Evolutionary conservation across 192 early-diverging fungal genomes (phyloP).

Genomic region (Phlyctochytrium planicorne): DNA sequence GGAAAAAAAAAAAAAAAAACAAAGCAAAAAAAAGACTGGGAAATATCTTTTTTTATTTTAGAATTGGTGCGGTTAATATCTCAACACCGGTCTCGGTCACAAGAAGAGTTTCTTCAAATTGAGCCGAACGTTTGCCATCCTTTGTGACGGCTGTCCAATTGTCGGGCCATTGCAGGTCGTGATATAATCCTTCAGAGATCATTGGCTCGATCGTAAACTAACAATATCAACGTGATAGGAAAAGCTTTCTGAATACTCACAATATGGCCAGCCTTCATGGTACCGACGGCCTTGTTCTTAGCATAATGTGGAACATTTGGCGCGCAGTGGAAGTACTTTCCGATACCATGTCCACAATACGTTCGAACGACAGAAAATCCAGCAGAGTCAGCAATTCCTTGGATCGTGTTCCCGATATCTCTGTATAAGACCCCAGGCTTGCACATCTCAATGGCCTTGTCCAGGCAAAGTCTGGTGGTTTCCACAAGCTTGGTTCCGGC

Average conservation of each 20-base stretch:
- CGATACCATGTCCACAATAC: slow-evolving; percentile 92
- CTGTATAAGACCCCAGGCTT: slow-evolving; percentile 91
- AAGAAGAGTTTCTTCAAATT: slow-evolving; percentile 95
- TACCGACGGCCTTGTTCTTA: slow-evolving; percentile 92
- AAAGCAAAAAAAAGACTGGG: no score
- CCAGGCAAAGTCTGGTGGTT: slow-evolving; percentile 81
- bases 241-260: slow-evolving; percentile 23
- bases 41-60: no score
- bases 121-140: slow-evolving; percentile 94
- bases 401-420: slow-evolving; percentile 88
- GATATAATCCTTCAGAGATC: slow-evolving; percentile 83
- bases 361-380: slow-evolving; percentile 91
- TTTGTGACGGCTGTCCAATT: slow-evolving; percentile 84
- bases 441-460: slow-evolving; percentile 87
- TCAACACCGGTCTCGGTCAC: slow-evolving; percentile 92
- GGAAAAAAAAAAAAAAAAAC: no score
- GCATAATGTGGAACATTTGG: slow-evolving; percentile 96
- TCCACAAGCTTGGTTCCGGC: slow-evolving; percentile 71
- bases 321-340: slow-evolving; percentile 82
- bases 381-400: slow-evolving; percentile 76
- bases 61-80: slow-evolving; percentile 56
- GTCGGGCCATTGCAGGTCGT: slow-evolving; percentile 54
- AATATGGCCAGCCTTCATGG: slow-evolving; percentile 91
- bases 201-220: slow-evolving; percentile 99
- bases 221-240: slow-evolving; percentile 8